Percentiles rank a stretch among this genome's conserved stretches.
Evolutionary conservation across 208 protist species (phyloP).

Genomic region (Trypanosoma mega): DNA sequence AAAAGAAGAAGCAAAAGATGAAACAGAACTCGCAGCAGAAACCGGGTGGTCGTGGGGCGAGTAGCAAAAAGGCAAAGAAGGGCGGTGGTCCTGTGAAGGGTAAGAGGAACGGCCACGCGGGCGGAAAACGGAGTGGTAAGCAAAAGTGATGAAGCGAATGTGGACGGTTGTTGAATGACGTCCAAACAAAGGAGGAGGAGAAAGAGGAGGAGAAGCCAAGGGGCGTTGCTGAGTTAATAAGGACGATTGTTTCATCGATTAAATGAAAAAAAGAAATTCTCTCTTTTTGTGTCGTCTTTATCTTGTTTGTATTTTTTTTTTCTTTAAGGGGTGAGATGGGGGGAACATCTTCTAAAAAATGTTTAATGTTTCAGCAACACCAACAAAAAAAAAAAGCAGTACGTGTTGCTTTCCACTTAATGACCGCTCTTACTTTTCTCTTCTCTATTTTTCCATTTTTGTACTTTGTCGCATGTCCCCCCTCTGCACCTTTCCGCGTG

Average conservation of each 20-base stretch:
- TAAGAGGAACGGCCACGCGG: neutral
- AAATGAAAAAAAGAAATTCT: conserved; percentile 9
- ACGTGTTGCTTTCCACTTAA: too few species aligned
- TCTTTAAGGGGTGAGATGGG: too few species aligned
- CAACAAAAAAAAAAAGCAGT: too few species aligned
- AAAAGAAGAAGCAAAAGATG: conserved; percentile 20
- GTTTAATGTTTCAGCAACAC: too few species aligned
- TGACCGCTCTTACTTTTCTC: too few species aligned
- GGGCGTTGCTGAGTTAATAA: neutral
- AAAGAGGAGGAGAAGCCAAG: neutral
- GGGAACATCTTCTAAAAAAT: too few species aligned
- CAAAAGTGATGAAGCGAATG: conserved; percentile 26
- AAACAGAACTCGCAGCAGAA: conserved; percentile 10
- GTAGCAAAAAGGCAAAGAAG: neutral
- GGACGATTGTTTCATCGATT: neutral
- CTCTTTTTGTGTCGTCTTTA: conserved; percentile 2
- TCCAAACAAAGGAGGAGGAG: conserved; percentile 30
- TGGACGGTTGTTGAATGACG: neutral
- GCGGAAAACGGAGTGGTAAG: conserved; percentile 11
- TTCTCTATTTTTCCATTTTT: neutral
- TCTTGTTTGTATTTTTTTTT: neutral
- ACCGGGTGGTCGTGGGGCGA: neutral
- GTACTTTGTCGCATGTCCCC: neutral
- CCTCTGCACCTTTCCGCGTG: neutral
- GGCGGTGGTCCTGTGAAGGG: conserved; percentile 9